Conservation (phyloP, 1,284 basidiomycete genomes). For the Heterobasidion occidentale region DNA sequence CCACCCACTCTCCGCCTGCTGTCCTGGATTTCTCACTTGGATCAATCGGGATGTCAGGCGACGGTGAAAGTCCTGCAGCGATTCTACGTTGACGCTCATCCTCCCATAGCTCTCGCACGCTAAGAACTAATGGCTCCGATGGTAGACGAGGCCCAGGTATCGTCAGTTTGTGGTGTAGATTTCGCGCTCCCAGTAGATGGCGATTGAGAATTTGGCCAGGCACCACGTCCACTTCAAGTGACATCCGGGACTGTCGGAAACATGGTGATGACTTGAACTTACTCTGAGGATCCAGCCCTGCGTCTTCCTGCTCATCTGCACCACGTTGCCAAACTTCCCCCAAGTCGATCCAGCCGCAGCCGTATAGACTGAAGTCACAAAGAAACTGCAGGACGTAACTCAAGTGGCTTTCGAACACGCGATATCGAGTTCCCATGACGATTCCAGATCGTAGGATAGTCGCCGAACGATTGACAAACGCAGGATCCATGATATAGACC, state of each 20-base stretch:
- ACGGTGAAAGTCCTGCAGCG: conserved; percentile 57
- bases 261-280: conserved; percentile 41
- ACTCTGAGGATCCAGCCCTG: not conserved
- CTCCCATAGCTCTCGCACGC: conserved; percentile 92
- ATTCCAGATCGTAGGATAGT: conserved; percentile 76
- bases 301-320: conserved; percentile 15
- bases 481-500: conserved; percentile 72
- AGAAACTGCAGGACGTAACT: conserved; percentile 89
- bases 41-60: conserved; percentile 62
- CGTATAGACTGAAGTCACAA: conserved; percentile 93
- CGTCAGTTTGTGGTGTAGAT: conserved; percentile 68
- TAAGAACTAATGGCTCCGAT: conserved; percentile 75
- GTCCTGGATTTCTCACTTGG: conserved; percentile 50
- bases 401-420: conserved; percentile 86
- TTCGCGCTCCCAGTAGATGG: conserved; percentile 53
- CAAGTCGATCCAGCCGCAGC: conserved; percentile 85
- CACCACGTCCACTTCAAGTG: conserved; percentile 80
- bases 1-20: conserved; percentile 55
- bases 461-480: conserved; percentile 57
- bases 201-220: conserved; percentile 87
- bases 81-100: conserved; percentile 76
- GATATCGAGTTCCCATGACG: conserved; percentile 72
- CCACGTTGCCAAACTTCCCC: conserved; percentile 52
- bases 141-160: conserved; percentile 46
- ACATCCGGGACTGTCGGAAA: conserved; percentile 62